A percentile compares a stretch with the other conserved stretches of the same genome.
Conservation (phyloP, 1,284 basidiomycete species). For the Entoloma clypeatum region DNA sequence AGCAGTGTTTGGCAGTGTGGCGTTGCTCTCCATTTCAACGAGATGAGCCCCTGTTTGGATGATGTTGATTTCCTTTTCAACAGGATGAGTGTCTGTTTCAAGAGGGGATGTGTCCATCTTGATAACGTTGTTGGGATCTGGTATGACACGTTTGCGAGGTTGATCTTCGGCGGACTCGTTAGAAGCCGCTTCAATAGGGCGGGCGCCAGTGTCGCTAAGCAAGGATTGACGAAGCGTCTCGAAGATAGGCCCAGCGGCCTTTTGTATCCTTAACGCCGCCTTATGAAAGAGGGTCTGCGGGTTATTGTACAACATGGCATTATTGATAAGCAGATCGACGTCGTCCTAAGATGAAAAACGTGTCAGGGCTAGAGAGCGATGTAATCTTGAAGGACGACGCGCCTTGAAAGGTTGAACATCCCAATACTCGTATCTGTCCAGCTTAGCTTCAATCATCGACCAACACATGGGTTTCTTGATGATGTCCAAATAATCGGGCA, state of each 20-base stretch:
- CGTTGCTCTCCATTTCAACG: background rate
- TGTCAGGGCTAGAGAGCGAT: background rate
- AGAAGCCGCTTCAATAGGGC: too few species aligned
- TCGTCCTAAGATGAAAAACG: slow-evolving; percentile 55
- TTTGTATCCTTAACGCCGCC: slow-evolving; percentile 68
- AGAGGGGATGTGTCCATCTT: too few species aligned
- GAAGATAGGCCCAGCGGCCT: slow-evolving; percentile 55
- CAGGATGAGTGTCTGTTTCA: too few species aligned
- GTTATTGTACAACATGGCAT: slow-evolving; percentile 88
- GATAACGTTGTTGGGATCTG: background rate
- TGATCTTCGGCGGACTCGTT: too few species aligned
- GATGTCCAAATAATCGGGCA: slow-evolving; percentile 91
- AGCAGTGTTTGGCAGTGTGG: too few species aligned
- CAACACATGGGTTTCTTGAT: slow-evolving; percentile 90
- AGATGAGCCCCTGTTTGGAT: background rate
- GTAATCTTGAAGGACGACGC: slow-evolving; percentile 16
- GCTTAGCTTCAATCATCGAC: slow-evolving; percentile 73
- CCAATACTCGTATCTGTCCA: slow-evolving; percentile 79
- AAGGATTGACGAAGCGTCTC: too few species aligned
- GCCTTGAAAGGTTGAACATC: slow-evolving; percentile 77
- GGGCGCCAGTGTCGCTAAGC: too few species aligned
- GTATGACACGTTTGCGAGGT: slow-evolving; percentile 1
- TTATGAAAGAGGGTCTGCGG: slow-evolving; percentile 71
- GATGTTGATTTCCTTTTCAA: too few species aligned
- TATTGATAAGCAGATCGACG: slow-evolving; percentile 77